These are phyloP conservation scores for Ormosia semicastrata DNA, from an alignment of 306 rosid genomes.

Conservation along the genomic window DNA sequence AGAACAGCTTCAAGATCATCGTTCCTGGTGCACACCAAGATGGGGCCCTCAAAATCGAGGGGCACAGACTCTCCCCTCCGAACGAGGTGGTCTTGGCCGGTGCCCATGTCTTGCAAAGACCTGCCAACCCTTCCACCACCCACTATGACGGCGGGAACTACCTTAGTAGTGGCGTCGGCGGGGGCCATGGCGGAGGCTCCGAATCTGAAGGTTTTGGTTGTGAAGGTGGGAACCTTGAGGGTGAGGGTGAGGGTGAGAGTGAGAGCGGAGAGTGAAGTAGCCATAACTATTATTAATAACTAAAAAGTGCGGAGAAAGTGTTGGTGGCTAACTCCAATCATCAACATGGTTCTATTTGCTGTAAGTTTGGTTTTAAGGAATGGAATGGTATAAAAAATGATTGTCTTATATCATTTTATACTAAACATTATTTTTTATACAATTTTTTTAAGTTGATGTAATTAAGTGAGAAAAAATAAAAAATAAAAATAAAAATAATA, in stretches of 20 bases:
- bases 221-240: neutral
- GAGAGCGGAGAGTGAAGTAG: slow-evolving; percentile 33
- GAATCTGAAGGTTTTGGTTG: slow-evolving; percentile 17
- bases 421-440: no score
- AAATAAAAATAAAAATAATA: no score
- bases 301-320: no score
- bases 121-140: slow-evolving; percentile 89
- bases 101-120: slow-evolving; percentile 76
- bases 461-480: no score
- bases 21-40: slow-evolving; percentile 84
- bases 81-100: slow-evolving; percentile 62
- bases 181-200: slow-evolving; percentile 35
- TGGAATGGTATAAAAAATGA: no score
- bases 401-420: no score
- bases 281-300: slow-evolving; percentile 15
- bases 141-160: slow-evolving; percentile 78
- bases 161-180: slow-evolving; percentile 35
- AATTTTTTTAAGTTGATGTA: no score
- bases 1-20: slow-evolving; percentile 93
- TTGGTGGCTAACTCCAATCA: neutral
- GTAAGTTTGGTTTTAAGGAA: neutral
- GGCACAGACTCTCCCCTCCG: slow-evolving; percentile 79
- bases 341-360: no score
- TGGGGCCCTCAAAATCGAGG: slow-evolving; percentile 67
- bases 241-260: slow-evolving; percentile 30